phyloP scores from a whole-genome alignment of 495 filamentous ascomycete genomes.

The Aspergillus sparsus region DNA sequence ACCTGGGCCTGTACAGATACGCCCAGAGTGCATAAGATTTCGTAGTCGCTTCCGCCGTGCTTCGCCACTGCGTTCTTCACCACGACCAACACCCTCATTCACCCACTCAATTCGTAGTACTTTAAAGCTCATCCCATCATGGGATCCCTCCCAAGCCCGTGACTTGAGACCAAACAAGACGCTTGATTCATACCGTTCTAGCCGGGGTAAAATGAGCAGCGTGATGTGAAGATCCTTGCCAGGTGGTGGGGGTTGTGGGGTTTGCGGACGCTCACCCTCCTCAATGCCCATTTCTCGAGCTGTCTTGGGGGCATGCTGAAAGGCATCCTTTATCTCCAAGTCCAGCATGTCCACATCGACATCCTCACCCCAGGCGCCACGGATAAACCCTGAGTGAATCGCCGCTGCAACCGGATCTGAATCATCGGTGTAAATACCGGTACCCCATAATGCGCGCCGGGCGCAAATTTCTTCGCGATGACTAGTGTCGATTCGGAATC shows the following conservation, averaged over 20 bases:
- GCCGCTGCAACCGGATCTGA: slow-evolving; percentile 91
- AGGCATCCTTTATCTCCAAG: slow-evolving; percentile 53
- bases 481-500: slow-evolving; percentile 66
- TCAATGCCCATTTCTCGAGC: slow-evolving; percentile 27
- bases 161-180: slow-evolving; percentile 78
- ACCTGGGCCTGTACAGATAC: slow-evolving; percentile 50
- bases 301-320: slow-evolving; percentile 40
- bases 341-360: slow-evolving; percentile 70
- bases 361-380: slow-evolving; percentile 80
- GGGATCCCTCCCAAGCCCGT: slow-evolving; percentile 65
- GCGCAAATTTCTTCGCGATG: slow-evolving; percentile 80
- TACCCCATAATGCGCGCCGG: slow-evolving; percentile 82
- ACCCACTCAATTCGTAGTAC: slow-evolving; percentile 78
- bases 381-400: slow-evolving; percentile 90
- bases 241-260: slow-evolving; percentile 42
- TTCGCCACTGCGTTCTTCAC: slow-evolving; percentile 63
- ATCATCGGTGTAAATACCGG: slow-evolving; percentile 93
- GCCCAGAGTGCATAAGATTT: slow-evolving; percentile 47
- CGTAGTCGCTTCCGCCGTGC: slow-evolving; percentile 62
- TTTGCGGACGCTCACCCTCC: slow-evolving; percentile 35
- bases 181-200: slow-evolving; percentile 73
- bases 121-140: slow-evolving; percentile 90
- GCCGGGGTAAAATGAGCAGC: slow-evolving; percentile 73
- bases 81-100: slow-evolving; percentile 66
- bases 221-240: slow-evolving; percentile 83